phyloP scores from a whole-genome alignment of 2,329 filamentous ascomycete species.

The Cytospora mali region DNA sequence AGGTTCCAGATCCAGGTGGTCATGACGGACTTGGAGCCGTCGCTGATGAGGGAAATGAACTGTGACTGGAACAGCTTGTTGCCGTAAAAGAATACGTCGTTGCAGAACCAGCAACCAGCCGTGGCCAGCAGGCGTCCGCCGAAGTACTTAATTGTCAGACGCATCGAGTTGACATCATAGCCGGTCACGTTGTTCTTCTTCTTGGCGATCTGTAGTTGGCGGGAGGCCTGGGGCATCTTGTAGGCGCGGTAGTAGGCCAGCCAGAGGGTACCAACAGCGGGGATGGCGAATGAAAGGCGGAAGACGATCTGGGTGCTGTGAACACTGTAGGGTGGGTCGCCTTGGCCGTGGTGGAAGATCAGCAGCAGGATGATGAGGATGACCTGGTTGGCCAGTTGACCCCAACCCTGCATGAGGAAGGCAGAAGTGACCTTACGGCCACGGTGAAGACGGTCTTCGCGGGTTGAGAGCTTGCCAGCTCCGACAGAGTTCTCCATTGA shows the following conservation, averaged over 20 bases:
- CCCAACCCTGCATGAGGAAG: slow-evolving; percentile 99
- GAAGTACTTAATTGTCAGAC: slow-evolving; percentile 78
- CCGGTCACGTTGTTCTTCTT: slow-evolving; percentile 85
- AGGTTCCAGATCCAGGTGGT: slow-evolving; percentile 90
- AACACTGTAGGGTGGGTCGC: slow-evolving; percentile 75
- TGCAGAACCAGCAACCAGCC: slow-evolving; percentile 88
- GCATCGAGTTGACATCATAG: slow-evolving; percentile 85
- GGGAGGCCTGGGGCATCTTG: slow-evolving; percentile 89
- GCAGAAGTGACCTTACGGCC: slow-evolving; percentile 94
- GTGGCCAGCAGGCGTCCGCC: slow-evolving; percentile 85
- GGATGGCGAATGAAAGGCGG: slow-evolving; percentile 89
- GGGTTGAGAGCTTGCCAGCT: slow-evolving; percentile 84
- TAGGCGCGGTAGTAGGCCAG: slow-evolving; percentile 94
- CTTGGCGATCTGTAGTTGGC: slow-evolving; percentile 81
- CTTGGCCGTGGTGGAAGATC: slow-evolving; percentile 81
- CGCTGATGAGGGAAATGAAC: slow-evolving; percentile 83
- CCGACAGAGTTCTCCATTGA: slow-evolving; percentile 90
- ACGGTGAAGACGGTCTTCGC: slow-evolving; percentile 91
- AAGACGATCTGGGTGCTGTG: slow-evolving; percentile 87
- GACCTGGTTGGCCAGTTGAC: slow-evolving; percentile 92
- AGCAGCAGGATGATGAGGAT: slow-evolving; percentile 83
- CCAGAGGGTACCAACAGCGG: slow-evolving; percentile 88
- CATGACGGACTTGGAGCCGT: slow-evolving; percentile 72
- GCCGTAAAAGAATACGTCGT: slow-evolving; percentile 98
- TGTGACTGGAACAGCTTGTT: slow-evolving; percentile 96